phyloP scores from a whole-genome alignment of 257 asterid genomes.

The Forsythia suspensa region DNA sequence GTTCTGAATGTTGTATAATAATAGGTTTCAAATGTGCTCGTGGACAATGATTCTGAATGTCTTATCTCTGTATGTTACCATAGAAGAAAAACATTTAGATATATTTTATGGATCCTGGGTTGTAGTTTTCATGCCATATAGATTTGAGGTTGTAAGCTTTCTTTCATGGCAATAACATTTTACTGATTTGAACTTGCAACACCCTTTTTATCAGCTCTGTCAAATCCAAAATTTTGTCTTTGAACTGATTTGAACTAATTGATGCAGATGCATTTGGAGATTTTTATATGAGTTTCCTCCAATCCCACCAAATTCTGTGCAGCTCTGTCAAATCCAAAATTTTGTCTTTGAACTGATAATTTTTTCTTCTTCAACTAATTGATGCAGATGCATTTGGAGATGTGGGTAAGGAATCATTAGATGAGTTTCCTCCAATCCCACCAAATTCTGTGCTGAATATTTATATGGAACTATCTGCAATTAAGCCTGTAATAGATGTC shows the following conservation, averaged over 20 bases:
- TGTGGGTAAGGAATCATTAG: constrained; percentile 25
- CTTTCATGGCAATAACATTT: not conserved
- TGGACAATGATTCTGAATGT: constrained; percentile 7
- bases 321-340: not conserved
- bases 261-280: constrained; percentile 62
- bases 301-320: constrained; percentile 44
- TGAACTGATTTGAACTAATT: constrained; percentile 8
- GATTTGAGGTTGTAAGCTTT: not conserved
- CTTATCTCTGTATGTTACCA: constrained; percentile 1
- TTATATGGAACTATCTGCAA: constrained; percentile 48
- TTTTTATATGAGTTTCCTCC: constrained; percentile 29
- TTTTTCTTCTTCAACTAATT: constrained; percentile 14
- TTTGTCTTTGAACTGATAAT: not conserved
- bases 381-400: constrained; percentile 62
- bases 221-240: not conserved
- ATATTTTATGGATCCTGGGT: not conserved
- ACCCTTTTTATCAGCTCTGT: not conserved
- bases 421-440: constrained; percentile 37
- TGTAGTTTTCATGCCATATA: constrained; percentile 7
- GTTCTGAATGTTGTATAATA: not conserved
- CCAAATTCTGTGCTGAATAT: constrained; percentile 49
- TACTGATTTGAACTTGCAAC: not conserved
- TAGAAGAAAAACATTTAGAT: not conserved
- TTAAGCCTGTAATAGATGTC: constrained; percentile 58
- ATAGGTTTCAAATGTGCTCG: constrained; percentile 2